A percentile compares a stretch with the other conserved stretches of the same genome.
phyloP scores from a whole-genome alignment of 2,329 filamentous ascomycete species.

The Aspergillus sp. region DNA sequence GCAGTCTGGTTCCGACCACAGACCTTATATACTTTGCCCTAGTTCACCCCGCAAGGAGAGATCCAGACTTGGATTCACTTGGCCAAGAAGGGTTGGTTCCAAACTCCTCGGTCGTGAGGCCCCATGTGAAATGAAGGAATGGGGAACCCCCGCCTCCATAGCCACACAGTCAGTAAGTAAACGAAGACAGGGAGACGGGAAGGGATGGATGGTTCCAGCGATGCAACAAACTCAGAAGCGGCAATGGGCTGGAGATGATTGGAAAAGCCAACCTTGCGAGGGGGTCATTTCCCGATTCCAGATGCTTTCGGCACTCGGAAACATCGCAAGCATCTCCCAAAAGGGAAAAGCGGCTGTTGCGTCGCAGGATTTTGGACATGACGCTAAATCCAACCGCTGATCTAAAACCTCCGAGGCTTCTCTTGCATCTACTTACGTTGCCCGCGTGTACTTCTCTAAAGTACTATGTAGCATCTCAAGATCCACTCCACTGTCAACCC shows the following conservation, averaged over 20 bases:
- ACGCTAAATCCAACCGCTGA: not conserved
- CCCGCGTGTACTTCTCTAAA: too few relatives aligned
- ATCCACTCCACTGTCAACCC: too few relatives aligned
- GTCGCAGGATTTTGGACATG: not conserved
- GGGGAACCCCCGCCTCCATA: too few relatives aligned
- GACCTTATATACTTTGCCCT: too few relatives aligned
- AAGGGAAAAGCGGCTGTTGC: conserved; percentile 3
- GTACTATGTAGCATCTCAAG: too few relatives aligned
- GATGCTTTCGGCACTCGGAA: not conserved
- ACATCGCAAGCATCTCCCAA: conserved; percentile 17
- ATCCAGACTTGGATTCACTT: too few relatives aligned
- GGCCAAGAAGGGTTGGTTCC: too few relatives aligned
- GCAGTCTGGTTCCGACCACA: too few relatives aligned
- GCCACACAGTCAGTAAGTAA: not conserved
- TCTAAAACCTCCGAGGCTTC: not conserved
- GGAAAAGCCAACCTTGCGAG: not conserved
- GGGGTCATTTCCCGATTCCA: not conserved
- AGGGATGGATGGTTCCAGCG: not conserved
- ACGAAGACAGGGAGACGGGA: not conserved
- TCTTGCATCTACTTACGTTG: too few relatives aligned
- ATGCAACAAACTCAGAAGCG: not conserved
- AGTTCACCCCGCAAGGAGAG: too few relatives aligned
- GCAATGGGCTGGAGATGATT: not conserved
- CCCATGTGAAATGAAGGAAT: too few relatives aligned
- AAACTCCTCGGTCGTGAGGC: too few relatives aligned